Evolutionary conservation across 495 filamentous ascomycete species (phyloP).

Genomic region (Neurospora sp.): DNA sequence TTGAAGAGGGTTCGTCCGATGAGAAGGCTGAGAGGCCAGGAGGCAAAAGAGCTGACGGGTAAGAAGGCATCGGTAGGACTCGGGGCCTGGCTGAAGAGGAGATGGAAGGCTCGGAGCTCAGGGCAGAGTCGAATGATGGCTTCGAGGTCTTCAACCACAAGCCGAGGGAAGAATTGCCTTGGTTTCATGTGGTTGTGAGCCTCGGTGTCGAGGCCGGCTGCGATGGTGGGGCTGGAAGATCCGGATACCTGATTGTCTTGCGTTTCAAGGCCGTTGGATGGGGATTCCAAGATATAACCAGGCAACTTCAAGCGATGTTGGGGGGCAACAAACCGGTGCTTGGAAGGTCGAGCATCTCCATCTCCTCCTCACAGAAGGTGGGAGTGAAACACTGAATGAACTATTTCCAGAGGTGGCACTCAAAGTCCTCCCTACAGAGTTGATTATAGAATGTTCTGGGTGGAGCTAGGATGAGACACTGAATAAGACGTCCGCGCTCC

Average conservation of each 20-base stretch:
- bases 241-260: too few relatives aligned
- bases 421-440: fast-evolving
- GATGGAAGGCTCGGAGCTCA: neutral
- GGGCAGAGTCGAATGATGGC: neutral
- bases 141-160: neutral
- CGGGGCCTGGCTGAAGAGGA: neutral
- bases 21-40: neutral
- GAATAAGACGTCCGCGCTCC: neutral
- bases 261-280: too few relatives aligned
- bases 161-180: neutral
- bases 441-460: neutral
- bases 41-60: too few relatives aligned
- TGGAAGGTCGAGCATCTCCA: neutral
- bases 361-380: neutral
- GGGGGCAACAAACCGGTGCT: neutral
- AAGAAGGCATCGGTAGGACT: too few relatives aligned
- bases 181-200: neutral
- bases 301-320: neutral
- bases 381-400: neutral
- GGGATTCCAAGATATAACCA: neutral
- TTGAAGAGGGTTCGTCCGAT: neutral
- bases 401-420: neutral
- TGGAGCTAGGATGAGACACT: neutral
- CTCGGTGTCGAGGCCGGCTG: neutral
- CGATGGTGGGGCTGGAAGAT: neutral